Evolutionary conservation across 768 basidiomycete genomes (phyloP).

Genomic region (Rickenella mellea): DNA sequence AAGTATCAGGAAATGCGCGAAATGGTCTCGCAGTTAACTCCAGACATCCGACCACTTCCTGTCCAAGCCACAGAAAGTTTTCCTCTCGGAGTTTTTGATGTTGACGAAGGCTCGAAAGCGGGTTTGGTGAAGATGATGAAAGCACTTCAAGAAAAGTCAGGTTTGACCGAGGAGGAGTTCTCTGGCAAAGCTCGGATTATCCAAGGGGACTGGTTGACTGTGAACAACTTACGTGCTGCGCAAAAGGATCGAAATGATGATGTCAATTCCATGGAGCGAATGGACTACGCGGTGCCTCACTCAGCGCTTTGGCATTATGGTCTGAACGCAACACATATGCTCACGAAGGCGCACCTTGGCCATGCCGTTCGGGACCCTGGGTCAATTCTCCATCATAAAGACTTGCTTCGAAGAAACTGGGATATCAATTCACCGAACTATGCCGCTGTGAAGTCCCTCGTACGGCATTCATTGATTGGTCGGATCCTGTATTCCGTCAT

Average conservation of each 20-base stretch:
- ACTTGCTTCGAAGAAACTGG: slow-evolving; percentile 16
- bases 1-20: slow-evolving; percentile 7
- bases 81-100: slow-evolving; percentile 19
- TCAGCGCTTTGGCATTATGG: slow-evolving; percentile 18
- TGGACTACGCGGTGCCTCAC: slow-evolving; percentile 17
- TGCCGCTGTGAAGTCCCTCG: slow-evolving; percentile 18
- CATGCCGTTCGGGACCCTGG: slow-evolving; percentile 14
- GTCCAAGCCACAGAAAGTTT: slow-evolving; percentile 14
- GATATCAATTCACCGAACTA: slow-evolving; percentile 21
- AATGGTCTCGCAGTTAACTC: slow-evolving; percentile 6
- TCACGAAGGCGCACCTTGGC: slow-evolving; percentile 17
- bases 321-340: slow-evolving; percentile 14
- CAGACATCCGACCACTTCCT: slow-evolving; percentile 14
- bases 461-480: slow-evolving; percentile 20
- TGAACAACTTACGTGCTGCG: slow-evolving; percentile 16
- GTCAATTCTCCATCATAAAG: slow-evolving; percentile 18
- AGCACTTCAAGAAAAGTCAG: slow-evolving; percentile 13
- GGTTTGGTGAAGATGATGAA: slow-evolving; percentile 16
- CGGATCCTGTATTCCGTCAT: slow-evolving; percentile 17
- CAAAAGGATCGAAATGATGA: slow-evolving; percentile 15
- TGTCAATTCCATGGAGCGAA: slow-evolving; percentile 12
- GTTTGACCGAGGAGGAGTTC: slow-evolving; percentile 12
- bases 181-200: slow-evolving; percentile 13
- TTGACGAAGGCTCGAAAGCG: slow-evolving; percentile 22
- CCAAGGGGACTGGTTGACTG: slow-evolving; percentile 21